phyloP scores from a whole-genome alignment of 768 basidiomycete genomes.

The Tulasnella sp. region DNA sequence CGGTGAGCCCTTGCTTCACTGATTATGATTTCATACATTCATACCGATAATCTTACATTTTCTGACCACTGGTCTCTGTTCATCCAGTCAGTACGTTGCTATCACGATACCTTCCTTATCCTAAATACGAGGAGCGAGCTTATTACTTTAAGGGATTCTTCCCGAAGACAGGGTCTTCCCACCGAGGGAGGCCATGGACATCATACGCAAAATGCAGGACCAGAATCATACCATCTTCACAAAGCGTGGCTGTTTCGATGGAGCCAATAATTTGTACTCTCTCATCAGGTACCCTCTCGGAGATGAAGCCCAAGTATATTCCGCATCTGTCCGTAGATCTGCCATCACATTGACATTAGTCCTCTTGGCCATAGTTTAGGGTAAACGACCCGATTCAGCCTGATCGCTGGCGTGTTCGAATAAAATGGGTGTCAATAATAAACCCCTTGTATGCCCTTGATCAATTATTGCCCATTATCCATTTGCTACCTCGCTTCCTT shows the following conservation, averaged over 20 bases:
- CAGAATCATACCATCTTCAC: neutral
- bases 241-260: neutral
- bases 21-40: neutral
- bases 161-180: slow-evolving; percentile 61
- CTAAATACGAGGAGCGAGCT: neutral
- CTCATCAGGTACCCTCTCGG: slow-evolving; percentile 7
- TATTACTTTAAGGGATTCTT: neutral
- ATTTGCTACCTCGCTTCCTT: neutral
- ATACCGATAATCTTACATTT: neutral
- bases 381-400: slow-evolving; percentile 53
- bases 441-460: too few species aligned
- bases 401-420: slow-evolving; percentile 46
- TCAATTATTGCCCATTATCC: neutral
- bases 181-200: slow-evolving; percentile 59
- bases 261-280: slow-evolving; percentile 16
- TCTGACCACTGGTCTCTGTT: neutral
- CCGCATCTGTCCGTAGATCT: neutral
- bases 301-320: slow-evolving; percentile 45
- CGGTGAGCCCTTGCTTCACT: neutral
- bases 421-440: slow-evolving; percentile 38
- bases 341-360: neutral
- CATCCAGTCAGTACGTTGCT: neutral
- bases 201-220: slow-evolving; percentile 15
- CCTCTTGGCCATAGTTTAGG: slow-evolving; percentile 6
- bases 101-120: neutral